phyloP scores from a whole-genome alignment of 805 yeast genomes.

The Saccharomycopsis malanga region DNA sequence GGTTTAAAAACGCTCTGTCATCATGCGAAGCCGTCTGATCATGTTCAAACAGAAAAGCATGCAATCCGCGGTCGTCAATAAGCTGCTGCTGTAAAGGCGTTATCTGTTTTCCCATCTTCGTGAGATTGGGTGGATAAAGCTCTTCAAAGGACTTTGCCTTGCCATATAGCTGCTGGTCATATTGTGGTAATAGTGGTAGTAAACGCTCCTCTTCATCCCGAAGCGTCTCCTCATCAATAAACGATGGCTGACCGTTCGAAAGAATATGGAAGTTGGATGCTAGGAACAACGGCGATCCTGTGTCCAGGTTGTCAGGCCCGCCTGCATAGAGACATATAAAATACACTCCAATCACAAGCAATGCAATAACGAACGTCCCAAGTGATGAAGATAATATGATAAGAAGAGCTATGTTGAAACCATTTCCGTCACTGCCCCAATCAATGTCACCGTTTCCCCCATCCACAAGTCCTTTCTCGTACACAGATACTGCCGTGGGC shows the following conservation, averaged over 20 bases:
- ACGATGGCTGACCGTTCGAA: not conserved
- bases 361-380: constrained; percentile 15
- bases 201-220: constrained; percentile 11
- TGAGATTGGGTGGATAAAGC: constrained; percentile 12
- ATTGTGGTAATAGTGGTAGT: constrained; percentile 5
- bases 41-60: constrained; percentile 20
- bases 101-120: constrained; percentile 15
- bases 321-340: constrained; percentile 15
- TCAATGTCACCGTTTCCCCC: not conserved
- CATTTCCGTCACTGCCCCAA: not conserved
- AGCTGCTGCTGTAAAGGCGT: constrained; percentile 12
- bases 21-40: not conserved
- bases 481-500: no score
- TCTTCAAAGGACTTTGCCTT: constrained; percentile 7
- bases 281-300: not conserved
- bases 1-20: constrained; percentile 3
- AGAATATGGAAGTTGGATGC: constrained; percentile 10
- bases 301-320: not conserved
- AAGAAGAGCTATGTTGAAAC: constrained; percentile 13
- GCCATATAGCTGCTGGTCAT: constrained; percentile 5
- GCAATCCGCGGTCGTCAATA: constrained; percentile 21
- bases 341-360: constrained; percentile 17
- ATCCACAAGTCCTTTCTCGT: no score
- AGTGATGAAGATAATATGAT: constrained; percentile 14
- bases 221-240: constrained; percentile 6